A percentile compares a stretch with the other conserved stretches of the same genome.
These are phyloP conservation scores for Diaporthe citrichinensis DNA, from an alignment of 2,329 filamentous ascomycete species.

Conservation along the genomic window DNA sequence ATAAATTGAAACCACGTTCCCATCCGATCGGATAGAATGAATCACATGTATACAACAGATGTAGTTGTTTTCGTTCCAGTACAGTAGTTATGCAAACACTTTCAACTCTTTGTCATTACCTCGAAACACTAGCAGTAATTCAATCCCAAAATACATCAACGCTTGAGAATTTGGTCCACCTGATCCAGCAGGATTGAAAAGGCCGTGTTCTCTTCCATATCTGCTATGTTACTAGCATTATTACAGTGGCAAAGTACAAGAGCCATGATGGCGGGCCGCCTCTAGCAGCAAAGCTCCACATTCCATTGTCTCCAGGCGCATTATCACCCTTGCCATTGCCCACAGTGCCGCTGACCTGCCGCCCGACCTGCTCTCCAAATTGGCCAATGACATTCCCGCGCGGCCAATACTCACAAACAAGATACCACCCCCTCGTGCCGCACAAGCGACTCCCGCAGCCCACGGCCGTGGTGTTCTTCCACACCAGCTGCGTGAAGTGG, in stretches of 20 bases:
- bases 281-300: slow-evolving; percentile 18
- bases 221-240: not conserved
- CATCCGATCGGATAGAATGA: no score
- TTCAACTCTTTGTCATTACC: no score
- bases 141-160: no score
- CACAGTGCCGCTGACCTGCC: slow-evolving; percentile 48
- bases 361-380: slow-evolving; percentile 62
- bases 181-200: no score
- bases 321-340: not conserved
- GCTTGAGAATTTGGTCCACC: no score
- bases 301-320: slow-evolving; percentile 22
- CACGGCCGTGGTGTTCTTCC: slow-evolving; percentile 73
- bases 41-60: no score
- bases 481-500: slow-evolving; percentile 82
- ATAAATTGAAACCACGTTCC: not conserved
- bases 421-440: slow-evolving; percentile 69
- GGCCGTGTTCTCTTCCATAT: no score
- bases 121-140: no score
- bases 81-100: no score
- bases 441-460: slow-evolving; percentile 67
- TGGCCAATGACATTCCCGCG: slow-evolving; percentile 72
- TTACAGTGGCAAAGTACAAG: not conserved
- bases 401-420: slow-evolving; percentile 80
- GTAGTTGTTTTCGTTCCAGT: no score
- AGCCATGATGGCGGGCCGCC: not conserved